Evolutionary conservation across 75 land plant genomes (phyloP).

Genomic region (Ceratopteris richardii): DNA sequence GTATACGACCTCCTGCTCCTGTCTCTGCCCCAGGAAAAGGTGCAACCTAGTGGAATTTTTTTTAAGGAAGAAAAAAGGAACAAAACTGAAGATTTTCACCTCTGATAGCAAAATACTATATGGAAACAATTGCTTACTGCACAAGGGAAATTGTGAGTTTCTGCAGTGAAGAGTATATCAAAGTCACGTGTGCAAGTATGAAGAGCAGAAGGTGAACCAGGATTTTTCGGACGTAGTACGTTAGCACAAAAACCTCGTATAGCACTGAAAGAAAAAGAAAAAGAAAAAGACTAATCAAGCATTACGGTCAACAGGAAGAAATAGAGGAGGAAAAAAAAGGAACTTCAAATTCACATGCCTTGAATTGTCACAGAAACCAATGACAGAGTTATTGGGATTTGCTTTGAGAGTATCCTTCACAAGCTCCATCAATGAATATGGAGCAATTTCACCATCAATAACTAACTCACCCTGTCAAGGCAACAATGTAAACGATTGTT

Average conservation of each 20-base stretch:
- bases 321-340: neutral
- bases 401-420: conserved; percentile 81
- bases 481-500: neutral
- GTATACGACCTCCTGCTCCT: conserved; percentile 90
- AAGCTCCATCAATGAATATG: conserved; percentile 60
- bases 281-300: neutral
- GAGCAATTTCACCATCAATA: conserved; percentile 60
- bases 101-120: too few species aligned
- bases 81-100: too few species aligned
- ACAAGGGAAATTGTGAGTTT: conserved; percentile 98
- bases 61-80: neutral
- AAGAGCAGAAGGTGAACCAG: conserved; percentile 62
- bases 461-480: conserved; percentile 50
- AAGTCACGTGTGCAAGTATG: conserved; percentile 28
- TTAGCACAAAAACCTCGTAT: conserved; percentile 60
- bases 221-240: conserved; percentile 45
- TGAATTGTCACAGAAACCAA: conserved; percentile 93
- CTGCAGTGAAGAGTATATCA: conserved; percentile 89
- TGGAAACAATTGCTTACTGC: conserved; percentile 40
- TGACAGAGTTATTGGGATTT: conserved; percentile 84
- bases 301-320: neutral
- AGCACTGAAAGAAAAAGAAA: conserved; percentile 40
- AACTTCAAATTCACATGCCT: conserved; percentile 19
- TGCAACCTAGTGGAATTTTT: conserved; percentile 38
- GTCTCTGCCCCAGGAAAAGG: conserved; percentile 98